Base-by-base conservation (phyloP, 2,329 filamentous ascomycete species). In the Colletotrichum coccodes region DNA sequence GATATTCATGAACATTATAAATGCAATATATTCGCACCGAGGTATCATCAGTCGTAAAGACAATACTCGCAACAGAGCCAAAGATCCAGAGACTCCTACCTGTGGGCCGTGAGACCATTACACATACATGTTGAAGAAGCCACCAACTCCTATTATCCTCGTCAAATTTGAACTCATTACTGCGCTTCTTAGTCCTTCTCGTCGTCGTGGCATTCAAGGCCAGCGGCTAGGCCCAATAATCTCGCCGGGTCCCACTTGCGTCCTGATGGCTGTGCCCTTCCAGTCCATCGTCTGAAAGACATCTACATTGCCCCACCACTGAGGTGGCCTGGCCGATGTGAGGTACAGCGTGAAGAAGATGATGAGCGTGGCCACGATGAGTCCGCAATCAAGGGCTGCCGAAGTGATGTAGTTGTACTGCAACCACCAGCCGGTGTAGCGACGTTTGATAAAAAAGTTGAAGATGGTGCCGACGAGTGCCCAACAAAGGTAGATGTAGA, bases 401-500 rank as follows among this genome's bases (percentile, higher is more conserved):
- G 91, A 92, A 0, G 90, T 89, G 75, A 93, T 85, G 77, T 94
- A 94, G 81, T 94, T 94, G 81, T 93, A 94, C 77, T 91, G 89
- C 78, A 91, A 82, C 92, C 92, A 94, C 92, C 91, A 94, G 38
- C 90, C 91, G 4, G 85, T 87, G 79, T 86, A 91, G 70, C 87
- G 85, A 66, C 89, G 85, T 76, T 88, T 87, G 76, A 94, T 87
- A 73, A 84, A 89, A 73, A 86, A 91, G 79, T 93, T 92, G 82
- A 94, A 94, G 40, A 90, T 71, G 54, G 87, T 85, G 9, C 92
- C 92, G 7, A 92, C 88, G 30, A 89, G 76, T 4, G 88, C 91
- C 92, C 92, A 94, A 74, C 87, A 87, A 50, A 92, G 86, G 75
- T 93, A 94, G 71, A 89, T 93, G 71, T 92, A 88, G 0, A 90